Conservation (phyloP, 139 green algal species). For the Chlamydomonas urium region DNA sequence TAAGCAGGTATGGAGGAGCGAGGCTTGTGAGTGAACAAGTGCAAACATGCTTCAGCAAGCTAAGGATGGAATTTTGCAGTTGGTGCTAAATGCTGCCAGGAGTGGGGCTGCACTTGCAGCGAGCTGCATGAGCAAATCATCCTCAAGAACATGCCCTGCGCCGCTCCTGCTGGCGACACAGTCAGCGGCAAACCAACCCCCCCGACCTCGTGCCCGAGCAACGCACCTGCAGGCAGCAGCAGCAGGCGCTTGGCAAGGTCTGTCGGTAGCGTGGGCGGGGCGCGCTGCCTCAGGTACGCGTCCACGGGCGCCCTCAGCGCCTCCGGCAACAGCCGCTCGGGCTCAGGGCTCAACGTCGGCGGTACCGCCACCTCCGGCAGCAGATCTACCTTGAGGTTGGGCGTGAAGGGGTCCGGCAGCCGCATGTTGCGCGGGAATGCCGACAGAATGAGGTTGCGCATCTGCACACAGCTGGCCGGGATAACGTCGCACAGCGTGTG, state of each 20-base stretch:
- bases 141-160: no score
- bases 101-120: no score
- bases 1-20: no score
- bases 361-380: conserved; percentile 86
- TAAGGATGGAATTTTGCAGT: no score
- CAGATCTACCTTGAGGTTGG: conserved; percentile 95
- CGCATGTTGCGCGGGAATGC: conserved; percentile 97
- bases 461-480: conserved; percentile 83
- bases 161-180: no score
- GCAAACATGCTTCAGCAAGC: no score
- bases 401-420: conserved; percentile 97
- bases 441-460: conserved; percentile 96
- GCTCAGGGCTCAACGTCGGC: conserved; percentile 68
- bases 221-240: no score
- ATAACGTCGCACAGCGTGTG: conserved; percentile 92
- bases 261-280: conserved; percentile 2
- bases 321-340: conserved; percentile 56
- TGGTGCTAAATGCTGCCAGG: no score
- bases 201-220: no score
- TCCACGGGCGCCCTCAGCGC: conserved; percentile 62
- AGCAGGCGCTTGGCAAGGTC: no score
- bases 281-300: not conserved
- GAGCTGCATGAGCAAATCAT: no score
- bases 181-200: no score
- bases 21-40: not conserved